Percentiles rank a stretch among this genome's conserved stretches.
Conservation (phyloP, 768 basidiomycete genomes). For the Leccinellum rugosiceps region DNA sequence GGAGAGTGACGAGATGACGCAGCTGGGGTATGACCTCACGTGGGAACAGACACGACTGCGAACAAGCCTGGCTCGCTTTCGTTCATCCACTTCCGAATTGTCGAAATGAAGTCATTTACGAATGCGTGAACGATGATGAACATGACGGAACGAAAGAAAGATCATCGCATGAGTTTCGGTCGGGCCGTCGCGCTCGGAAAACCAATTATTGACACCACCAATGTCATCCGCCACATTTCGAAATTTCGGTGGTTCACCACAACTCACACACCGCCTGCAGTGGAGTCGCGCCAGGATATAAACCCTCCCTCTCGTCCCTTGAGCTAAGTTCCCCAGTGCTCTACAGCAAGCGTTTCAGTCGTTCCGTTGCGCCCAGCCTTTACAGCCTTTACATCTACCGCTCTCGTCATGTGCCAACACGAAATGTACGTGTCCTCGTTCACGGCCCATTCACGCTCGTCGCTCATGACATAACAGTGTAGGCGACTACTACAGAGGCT, state of each 20-base stretch:
- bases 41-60: background rate
- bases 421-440: slow-evolving; percentile 29
- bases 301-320: background rate
- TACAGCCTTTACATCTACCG: background rate
- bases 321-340: background rate
- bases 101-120: background rate
- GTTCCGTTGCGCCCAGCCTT: background rate
- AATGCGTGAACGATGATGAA: background rate
- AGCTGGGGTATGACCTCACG: slow-evolving; percentile 23
- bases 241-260: background rate
- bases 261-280: slow-evolving; percentile 8
- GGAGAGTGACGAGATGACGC: slow-evolving; percentile 25
- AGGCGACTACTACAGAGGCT: slow-evolving; percentile 37
- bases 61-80: background rate
- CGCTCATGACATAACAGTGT: slow-evolving; percentile 24
- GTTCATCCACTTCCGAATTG: background rate
- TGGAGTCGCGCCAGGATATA: slow-evolving; percentile 9
- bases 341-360: background rate
- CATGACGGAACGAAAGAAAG: background rate
- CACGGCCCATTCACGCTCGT: background rate
- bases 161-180: background rate
- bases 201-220: slow-evolving; percentile 1
- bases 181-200: background rate
- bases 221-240: slow-evolving; percentile 3
- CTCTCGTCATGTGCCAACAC: slow-evolving; percentile 33